Conservation (phyloP, 495 filamentous ascomycete species). For the Trichoderma erinaceum region DNA sequence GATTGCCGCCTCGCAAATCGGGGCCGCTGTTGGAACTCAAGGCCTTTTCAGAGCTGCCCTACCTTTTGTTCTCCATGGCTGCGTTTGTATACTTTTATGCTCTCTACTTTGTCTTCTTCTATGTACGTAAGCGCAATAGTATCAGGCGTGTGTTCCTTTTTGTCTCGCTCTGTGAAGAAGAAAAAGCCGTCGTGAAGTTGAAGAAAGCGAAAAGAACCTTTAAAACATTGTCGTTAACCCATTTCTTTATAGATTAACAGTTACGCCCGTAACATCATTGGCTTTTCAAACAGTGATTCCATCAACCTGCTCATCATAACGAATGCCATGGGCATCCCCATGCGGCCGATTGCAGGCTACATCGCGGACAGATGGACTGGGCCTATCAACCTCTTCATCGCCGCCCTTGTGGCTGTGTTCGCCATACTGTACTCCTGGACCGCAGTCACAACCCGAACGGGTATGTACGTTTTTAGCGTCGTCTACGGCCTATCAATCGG, state of each 20-base stretch:
- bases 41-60: constrained; percentile 37
- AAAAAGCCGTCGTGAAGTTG: neutral
- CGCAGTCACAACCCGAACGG: constrained; percentile 28
- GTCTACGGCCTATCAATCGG: constrained; percentile 37
- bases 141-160: constrained; percentile 3
- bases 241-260: constrained; percentile 27
- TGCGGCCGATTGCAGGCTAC: constrained; percentile 33
- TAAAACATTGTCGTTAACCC: constrained; percentile 13
- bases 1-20: constrained; percentile 25
- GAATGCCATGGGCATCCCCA: constrained; percentile 36
- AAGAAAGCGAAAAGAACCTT: neutral
- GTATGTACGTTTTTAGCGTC: constrained; percentile 38
- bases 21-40: constrained; percentile 38
- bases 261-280: constrained; percentile 35
- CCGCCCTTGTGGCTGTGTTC: constrained; percentile 28
- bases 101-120: constrained; percentile 42
- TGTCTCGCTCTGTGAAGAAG: neutral
- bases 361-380: constrained; percentile 35
- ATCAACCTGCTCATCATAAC: constrained; percentile 38
- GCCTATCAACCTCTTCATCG: constrained; percentile 34
- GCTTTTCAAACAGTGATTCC: constrained; percentile 34
- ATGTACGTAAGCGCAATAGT: constrained; percentile 28
- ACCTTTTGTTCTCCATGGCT: constrained; percentile 32
- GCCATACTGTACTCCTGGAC: constrained; percentile 35
- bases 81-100: constrained; percentile 38